Conservation (phyloP, 805 yeast species). For the Candida easanensis region DNA sequence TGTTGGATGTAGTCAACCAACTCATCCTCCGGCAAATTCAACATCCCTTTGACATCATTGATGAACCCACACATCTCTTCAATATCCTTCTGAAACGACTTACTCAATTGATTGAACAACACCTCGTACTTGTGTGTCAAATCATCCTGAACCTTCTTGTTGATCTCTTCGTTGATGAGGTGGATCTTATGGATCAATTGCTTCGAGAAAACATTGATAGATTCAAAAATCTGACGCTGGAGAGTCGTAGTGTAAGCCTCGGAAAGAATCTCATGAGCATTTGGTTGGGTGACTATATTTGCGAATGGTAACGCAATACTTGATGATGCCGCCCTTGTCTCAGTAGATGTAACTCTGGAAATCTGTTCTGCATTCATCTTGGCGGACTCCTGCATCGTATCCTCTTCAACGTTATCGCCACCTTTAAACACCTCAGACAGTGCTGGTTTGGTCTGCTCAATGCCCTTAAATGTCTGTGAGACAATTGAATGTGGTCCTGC, state of each 20-base stretch:
- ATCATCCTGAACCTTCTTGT: slow-evolving; percentile 32
- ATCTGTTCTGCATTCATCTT: too few species aligned
- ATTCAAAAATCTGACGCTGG: slow-evolving; percentile 35
- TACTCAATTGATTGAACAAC: slow-evolving; percentile 31
- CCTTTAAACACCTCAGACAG: too few species aligned
- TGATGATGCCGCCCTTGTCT: too few species aligned
- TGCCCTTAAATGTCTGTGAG: too few species aligned
- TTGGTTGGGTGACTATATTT: too few species aligned
- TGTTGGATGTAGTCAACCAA: slow-evolving; percentile 28
- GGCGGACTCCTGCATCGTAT: too few species aligned
- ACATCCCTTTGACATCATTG: slow-evolving; percentile 33
- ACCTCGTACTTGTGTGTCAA: slow-evolving; percentile 34
- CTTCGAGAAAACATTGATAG: slow-evolving; percentile 33
- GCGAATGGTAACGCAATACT: too few species aligned
- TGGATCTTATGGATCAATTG: slow-evolving; percentile 33
- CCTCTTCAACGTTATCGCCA: too few species aligned
- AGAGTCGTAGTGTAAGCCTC: slow-evolving; percentile 34
- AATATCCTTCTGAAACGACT: slow-evolving; percentile 35
- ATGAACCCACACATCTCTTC: slow-evolving; percentile 34
- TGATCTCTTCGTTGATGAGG: slow-evolving; percentile 36
- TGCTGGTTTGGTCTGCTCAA: too few species aligned
- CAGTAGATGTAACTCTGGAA: too few species aligned
- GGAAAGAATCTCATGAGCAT: slow-evolving; percentile 15
- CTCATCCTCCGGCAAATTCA: slow-evolving; percentile 35
- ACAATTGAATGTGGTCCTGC: too few species aligned